These are phyloP conservation scores for Eucalyptus virginea DNA, from an alignment of 345 rosid species.

Conservation along the genomic window DNA sequence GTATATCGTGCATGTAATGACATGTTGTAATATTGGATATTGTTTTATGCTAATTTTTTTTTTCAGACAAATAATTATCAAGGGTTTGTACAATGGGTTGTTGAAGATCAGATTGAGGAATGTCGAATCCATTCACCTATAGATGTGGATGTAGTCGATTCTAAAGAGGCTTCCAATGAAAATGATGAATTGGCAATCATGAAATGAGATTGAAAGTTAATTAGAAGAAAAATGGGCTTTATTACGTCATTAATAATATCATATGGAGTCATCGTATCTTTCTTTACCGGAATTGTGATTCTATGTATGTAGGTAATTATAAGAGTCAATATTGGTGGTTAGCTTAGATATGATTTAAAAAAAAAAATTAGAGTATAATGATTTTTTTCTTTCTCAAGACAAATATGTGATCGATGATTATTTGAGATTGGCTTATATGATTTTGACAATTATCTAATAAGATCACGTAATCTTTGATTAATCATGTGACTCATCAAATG, in stretches of 20 bases:
- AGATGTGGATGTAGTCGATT: not conserved
- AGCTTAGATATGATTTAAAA: not conserved
- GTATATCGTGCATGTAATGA: too few species aligned
- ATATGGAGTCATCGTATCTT: too few species aligned
- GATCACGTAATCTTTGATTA: too few species aligned
- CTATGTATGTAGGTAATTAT: too few species aligned
- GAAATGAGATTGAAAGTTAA: not conserved
- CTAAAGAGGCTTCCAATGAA: too few species aligned
- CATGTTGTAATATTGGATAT: not conserved
- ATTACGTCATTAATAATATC: not conserved
- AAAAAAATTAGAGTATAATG: not conserved
- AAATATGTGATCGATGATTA: too few species aligned
- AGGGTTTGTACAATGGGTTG: not conserved
- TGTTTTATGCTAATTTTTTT: not conserved
- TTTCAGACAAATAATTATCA: not conserved
- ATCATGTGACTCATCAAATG: not conserved
- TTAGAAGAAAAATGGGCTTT: not conserved
- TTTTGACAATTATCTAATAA: too few species aligned
- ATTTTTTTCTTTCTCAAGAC: not conserved
- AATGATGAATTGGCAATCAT: not conserved
- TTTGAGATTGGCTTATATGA: rapidly evolving
- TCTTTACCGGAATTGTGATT: not conserved
- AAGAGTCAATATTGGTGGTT: not conserved
- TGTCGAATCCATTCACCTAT: not conserved
- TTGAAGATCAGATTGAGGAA: not conserved